A percentile compares a stretch with the other conserved stretches of the same genome.
phyloP scores from a whole-genome alignment of 1,284 basidiomycete species.

The Microbotryomycetes sp. region DNA sequence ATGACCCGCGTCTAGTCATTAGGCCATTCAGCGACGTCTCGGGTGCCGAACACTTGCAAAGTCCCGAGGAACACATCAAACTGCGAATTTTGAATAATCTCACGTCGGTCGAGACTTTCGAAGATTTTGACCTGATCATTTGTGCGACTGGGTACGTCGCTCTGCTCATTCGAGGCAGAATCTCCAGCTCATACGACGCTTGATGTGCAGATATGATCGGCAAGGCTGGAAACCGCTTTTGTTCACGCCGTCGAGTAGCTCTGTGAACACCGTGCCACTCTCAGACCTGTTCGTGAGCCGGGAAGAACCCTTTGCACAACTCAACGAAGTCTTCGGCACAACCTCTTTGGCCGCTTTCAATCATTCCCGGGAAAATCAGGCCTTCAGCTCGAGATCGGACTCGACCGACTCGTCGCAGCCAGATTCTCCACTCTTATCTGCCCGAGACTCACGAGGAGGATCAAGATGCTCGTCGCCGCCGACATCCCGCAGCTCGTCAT shows the following conservation, averaged over 20 bases:
- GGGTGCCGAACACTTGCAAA: slow-evolving; percentile 6
- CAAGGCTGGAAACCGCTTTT: slow-evolving; percentile 31
- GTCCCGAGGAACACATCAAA: slow-evolving; percentile 24
- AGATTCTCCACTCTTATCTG: neutral
- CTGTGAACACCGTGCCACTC: neutral
- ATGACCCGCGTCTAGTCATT: slow-evolving; percentile 30
- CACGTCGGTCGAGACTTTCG: slow-evolving; percentile 1
- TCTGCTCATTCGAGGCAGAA: neutral
- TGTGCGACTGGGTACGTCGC: slow-evolving; percentile 52
- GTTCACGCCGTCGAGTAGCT: slow-evolving; percentile 11
- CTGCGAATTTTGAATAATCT: slow-evolving; percentile 21
- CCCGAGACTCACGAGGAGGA: neutral
- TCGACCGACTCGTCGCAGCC: neutral
- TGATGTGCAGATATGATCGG: slow-evolving; percentile 41
- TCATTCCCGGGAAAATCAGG: no score
- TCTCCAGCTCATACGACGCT: no score
- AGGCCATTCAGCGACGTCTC: slow-evolving; percentile 41
- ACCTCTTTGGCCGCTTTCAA: neutral
- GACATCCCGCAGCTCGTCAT: slow-evolving; percentile 3
- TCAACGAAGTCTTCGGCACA: neutral
- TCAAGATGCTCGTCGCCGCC: neutral
- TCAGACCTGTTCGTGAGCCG: neutral
- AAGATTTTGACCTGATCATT: slow-evolving; percentile 49
- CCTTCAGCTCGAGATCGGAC: neutral
- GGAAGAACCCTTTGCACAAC: neutral